Base-by-base conservation (phyloP, 345 rosid species). In the Iberis pinnata region DNA sequence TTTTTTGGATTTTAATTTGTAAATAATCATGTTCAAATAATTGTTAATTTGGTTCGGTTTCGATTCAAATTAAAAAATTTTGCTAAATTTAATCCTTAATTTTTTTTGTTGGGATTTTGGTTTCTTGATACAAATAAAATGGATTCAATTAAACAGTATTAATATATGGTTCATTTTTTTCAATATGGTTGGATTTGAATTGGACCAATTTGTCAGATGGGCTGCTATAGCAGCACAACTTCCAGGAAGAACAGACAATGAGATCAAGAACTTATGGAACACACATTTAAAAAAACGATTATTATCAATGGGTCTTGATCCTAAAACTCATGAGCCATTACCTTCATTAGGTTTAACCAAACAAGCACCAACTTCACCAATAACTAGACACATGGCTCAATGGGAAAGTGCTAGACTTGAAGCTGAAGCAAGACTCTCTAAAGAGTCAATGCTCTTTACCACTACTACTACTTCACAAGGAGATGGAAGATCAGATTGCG, bases 261-360 rank as follows among this genome's bases (percentile, higher is more conserved):
- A 92, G 81, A 80, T 92, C 64, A 88, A 92, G 83, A 92, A 92
- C 75, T 67, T 88, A 14, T 92, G 98, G 98, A 92, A 92, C 79
- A 92, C 97, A 13, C 95, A 92, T 67, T 71, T 92, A 53, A 92
- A 85, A 75, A 92, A 92, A 48, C 88, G 95, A 29, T 85, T 88
- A 0, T 60, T 85, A 12, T 56, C 71, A 33, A 70, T 88, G 97
- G 97, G 98, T 43, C 72, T 92, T 20, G 93, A 92, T 57, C 98
- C 97, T 3, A 79, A 45, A 53, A 88, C 90, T 2, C 98, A 88
- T 29, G 78, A 85, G 73, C 74, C 72, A 48, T 50, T 79, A 15
- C 51, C 75, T 0, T 53, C 68, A 13, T 75, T 75, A 24, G 88
- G 80, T 37, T 64, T 72, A 13, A 68, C 83, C 54, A 84, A 84